These are phyloP conservation scores for Calophaca sinica DNA, from an alignment of 306 rosid genomes.

Conservation along the genomic window DNA sequence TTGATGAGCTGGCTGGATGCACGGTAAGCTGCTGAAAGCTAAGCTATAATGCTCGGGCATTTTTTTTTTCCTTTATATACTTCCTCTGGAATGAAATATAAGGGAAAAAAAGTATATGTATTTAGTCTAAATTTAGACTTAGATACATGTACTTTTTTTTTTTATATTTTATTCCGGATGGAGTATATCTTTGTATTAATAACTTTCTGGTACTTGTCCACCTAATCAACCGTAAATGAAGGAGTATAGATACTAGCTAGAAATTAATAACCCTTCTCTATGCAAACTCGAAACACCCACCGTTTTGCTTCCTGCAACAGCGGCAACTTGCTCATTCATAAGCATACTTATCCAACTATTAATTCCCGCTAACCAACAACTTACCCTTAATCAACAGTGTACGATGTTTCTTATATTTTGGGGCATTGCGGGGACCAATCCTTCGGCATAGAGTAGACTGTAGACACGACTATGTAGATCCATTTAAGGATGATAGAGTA, in stretches of 20 bases:
- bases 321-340: slow-evolving; percentile 25
- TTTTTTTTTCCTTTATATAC: background rate
- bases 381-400: slow-evolving; percentile 37
- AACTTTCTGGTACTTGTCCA: background rate
- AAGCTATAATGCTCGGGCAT: background rate
- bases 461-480: slow-evolving; percentile 29
- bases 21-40: slow-evolving; percentile 32
- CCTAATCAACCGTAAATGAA: background rate
- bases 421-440: slow-evolving; percentile 49
- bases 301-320: slow-evolving; percentile 49
- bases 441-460: background rate
- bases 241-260: background rate
- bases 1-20: slow-evolving; percentile 18
- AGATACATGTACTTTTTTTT: too few relatives aligned
- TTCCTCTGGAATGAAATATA: too few relatives aligned
- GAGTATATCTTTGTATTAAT: too few relatives aligned
- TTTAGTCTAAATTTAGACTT: too few relatives aligned
- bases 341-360: slow-evolving; percentile 38
- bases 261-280: background rate
- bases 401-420: slow-evolving; percentile 31
- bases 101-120: too few relatives aligned
- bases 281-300: slow-evolving; percentile 17
- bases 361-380: slow-evolving; percentile 43
- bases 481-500: background rate
- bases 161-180: too few relatives aligned